Percentiles rank a stretch among this genome's conserved stretches.
These are phyloP conservation scores for Pythium phragmiticola DNA, from an alignment of 352 stramenopile genomes.

Conservation along the genomic window DNA sequence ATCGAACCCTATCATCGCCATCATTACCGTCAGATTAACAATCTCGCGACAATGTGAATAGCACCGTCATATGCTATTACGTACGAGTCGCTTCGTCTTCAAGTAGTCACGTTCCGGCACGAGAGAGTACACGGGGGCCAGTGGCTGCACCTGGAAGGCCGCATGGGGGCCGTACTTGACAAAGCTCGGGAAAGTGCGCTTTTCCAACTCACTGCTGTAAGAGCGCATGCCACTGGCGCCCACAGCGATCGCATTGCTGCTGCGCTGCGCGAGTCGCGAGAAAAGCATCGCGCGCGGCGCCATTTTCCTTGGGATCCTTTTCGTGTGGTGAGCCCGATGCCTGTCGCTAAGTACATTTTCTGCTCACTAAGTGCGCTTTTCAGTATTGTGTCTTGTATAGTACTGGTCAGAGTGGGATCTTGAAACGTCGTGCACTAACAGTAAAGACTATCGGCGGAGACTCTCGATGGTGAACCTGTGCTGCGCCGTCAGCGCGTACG, in stretches of 20 bases:
- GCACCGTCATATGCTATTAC: not conserved
- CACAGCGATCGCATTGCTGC: not conserved
- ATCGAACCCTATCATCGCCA: conserved; percentile 54
- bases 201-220: conserved; percentile 22
- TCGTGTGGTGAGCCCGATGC: not conserved
- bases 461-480: conserved; percentile 46
- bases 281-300: conserved; percentile 16
- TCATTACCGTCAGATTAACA: not conserved
- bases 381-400: conserved; percentile 15
- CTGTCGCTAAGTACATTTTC: conserved; percentile 4
- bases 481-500: conserved; percentile 46
- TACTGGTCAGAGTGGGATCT: conserved; percentile 6
- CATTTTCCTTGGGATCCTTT: not conserved
- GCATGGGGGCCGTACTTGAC: conserved; percentile 68
- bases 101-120: conserved; percentile 59
- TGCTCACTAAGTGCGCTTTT: conserved; percentile 7
- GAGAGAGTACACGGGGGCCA: conserved; percentile 57
- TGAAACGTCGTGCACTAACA: conserved; percentile 13
- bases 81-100: conserved; percentile 79
- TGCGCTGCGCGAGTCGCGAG: conserved; percentile 10
- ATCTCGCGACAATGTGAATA: not conserved
- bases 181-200: conserved; percentile 79
- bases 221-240: not conserved
- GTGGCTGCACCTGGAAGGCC: conserved; percentile 73
- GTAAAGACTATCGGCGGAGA: no score